Conservation (phyloP, 768 basidiomycete species). For the Austroboletus festivus region DNA sequence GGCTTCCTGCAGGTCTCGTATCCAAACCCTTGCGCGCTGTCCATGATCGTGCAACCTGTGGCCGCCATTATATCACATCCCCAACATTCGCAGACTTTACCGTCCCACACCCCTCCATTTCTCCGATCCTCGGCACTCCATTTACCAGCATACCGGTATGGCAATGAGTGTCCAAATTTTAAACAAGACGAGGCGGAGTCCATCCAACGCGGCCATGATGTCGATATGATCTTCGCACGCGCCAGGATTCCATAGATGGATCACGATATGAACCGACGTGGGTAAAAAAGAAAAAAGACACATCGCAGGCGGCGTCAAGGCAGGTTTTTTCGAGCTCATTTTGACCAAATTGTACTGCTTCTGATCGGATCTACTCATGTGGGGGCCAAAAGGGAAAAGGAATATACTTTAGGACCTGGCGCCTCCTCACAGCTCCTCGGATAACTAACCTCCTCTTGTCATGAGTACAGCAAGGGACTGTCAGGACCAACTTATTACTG, state of each 20-base stretch:
- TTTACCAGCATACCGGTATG: background rate
- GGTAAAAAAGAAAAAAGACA: slow-evolving; percentile 10
- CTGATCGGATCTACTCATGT: slow-evolving; percentile 24
- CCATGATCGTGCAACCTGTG: background rate
- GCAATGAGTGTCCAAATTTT: background rate
- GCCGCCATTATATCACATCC: background rate
- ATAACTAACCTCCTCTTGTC: background rate
- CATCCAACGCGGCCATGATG: no score
- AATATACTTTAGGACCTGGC: background rate
- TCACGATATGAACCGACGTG: slow-evolving; percentile 23
- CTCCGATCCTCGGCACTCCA: background rate
- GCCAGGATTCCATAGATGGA: slow-evolving; percentile 22
- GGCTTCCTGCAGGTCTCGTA: background rate
- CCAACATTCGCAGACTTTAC: background rate
- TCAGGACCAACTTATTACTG: background rate
- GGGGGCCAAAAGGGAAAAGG: background rate
- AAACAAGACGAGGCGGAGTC: background rate
- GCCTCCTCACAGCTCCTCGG: slow-evolving; percentile 1
- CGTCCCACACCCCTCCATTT: background rate
- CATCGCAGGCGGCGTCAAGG: no score
- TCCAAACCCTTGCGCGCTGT: background rate
- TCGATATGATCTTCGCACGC: slow-evolving; percentile 6
- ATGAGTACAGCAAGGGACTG: slow-evolving; percentile 1
- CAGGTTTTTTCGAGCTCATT: slow-evolving; percentile 21
- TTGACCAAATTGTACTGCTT: slow-evolving; percentile 27